A percentile compares a stretch with the other conserved stretches of the same genome.
These are phyloP conservation scores for Xylaria venustula DNA, from an alignment of 495 filamentous ascomycete species.

Conservation along the genomic window DNA sequence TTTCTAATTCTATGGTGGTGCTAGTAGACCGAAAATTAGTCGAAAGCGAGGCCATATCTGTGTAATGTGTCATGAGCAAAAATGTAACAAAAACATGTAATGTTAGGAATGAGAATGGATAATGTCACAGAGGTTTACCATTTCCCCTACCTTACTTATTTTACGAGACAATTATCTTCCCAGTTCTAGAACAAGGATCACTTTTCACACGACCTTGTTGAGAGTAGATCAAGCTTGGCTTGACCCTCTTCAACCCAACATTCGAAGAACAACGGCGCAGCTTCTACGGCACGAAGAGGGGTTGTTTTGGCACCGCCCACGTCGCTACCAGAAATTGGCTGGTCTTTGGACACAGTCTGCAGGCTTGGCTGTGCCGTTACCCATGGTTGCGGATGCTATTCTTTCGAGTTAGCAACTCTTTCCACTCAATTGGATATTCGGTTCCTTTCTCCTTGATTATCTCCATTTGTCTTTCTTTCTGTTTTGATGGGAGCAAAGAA, in stretches of 20 bases:
- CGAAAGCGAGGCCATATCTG: background rate
- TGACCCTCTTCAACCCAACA: conserved; percentile 64
- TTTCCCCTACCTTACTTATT: too few species aligned
- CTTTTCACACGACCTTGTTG: too few species aligned
- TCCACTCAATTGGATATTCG: background rate
- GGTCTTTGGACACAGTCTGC: conserved; percentile 39
- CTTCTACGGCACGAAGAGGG: conserved; percentile 59
- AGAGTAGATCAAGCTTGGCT: conserved; percentile 26
- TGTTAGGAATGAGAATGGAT: background rate
- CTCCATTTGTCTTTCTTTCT: too few species aligned
- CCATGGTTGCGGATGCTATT: conserved; percentile 66
- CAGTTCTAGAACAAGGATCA: too few species aligned
- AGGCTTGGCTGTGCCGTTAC: conserved; percentile 57
- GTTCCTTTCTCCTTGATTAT: too few species aligned
- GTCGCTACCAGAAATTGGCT: conserved; percentile 34
- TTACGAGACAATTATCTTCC: too few species aligned
- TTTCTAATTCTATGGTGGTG: too few species aligned
- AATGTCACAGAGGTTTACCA: too few species aligned
- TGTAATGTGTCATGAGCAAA: conserved; percentile 1
- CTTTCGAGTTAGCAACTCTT: background rate
- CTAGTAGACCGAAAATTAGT: too few species aligned
- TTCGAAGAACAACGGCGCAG: conserved; percentile 65
- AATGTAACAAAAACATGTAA: background rate
- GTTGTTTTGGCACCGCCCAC: conserved; percentile 48
- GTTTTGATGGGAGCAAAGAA: too few species aligned